phyloP scores from a whole-genome alignment of 345 rosid species.

The Brassica napus region Da-Ae NC_063438.1:7508501-7509000 shows the following conservation, averaged over 20 bases:
- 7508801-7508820: neutral
- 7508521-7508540: conserved; percentile 7
- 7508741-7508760: neutral
- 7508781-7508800: neutral
- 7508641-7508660: neutral
- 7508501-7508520: conserved; percentile 12
- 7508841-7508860: too few relatives aligned
- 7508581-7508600: conserved; percentile 12
- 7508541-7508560: conserved; percentile 9
- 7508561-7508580: conserved; percentile 7
- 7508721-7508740: neutral
- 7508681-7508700: neutral
- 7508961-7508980: too few relatives aligned
- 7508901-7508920: too few relatives aligned
- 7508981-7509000: too few relatives aligned
- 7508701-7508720: neutral
- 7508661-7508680: neutral
- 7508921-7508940: too few relatives aligned
- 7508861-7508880: too few relatives aligned
- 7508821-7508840: neutral
- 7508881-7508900: too few relatives aligned
- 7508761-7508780: neutral
- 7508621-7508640: conserved; percentile 9
- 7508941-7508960: too few relatives aligned
- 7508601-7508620: conserved; percentile 6